phyloP scores from a whole-genome alignment of 2,329 filamentous ascomycete species.

The Monascus ruber region DNA sequence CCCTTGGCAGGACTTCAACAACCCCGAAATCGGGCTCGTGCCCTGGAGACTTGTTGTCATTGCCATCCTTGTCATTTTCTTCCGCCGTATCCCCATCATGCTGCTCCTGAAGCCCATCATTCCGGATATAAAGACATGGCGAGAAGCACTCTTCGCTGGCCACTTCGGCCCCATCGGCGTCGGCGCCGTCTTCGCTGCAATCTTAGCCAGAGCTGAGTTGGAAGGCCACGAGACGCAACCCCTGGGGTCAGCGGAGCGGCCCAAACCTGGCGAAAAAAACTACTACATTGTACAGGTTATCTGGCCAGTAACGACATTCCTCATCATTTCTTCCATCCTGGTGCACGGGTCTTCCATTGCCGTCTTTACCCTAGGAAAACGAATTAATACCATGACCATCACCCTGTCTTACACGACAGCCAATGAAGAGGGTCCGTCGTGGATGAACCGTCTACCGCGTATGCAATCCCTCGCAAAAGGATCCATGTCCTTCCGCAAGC shows the following conservation, averaged over 20 bases:
- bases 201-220: conserved; percentile 83
- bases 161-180: conserved; percentile 98
- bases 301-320: conserved; percentile 90
- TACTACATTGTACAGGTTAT: conserved; percentile 71
- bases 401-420: conserved; percentile 94
- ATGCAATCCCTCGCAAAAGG: conserved; percentile 75
- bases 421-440: conserved; percentile 75
- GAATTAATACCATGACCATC: conserved; percentile 89
- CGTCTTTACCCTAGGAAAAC: conserved; percentile 93
- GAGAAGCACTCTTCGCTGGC: conserved; percentile 89
- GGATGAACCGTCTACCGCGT: conserved; percentile 86
- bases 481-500: conserved; percentile 60
- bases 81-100: conserved; percentile 94
- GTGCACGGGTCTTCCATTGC: conserved; percentile 97
- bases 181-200: conserved; percentile 89
- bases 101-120: conserved; percentile 80
- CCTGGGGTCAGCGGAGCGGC: conserved; percentile 48
- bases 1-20: conserved; percentile 87
- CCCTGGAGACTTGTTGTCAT: conserved; percentile 92
- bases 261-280: conserved; percentile 42
- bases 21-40: conserved; percentile 56
- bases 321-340: conserved; percentile 87
- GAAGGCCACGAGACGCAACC: conserved; percentile 69
- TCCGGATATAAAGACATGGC: conserved; percentile 95
- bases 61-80: conserved; percentile 85